Percentiles rank a stretch among this genome's conserved stretches.
These are phyloP conservation scores for Hibiscus syriacus DNA, from an alignment of 345 rosid species.

Conservation along the genomic window DNA sequence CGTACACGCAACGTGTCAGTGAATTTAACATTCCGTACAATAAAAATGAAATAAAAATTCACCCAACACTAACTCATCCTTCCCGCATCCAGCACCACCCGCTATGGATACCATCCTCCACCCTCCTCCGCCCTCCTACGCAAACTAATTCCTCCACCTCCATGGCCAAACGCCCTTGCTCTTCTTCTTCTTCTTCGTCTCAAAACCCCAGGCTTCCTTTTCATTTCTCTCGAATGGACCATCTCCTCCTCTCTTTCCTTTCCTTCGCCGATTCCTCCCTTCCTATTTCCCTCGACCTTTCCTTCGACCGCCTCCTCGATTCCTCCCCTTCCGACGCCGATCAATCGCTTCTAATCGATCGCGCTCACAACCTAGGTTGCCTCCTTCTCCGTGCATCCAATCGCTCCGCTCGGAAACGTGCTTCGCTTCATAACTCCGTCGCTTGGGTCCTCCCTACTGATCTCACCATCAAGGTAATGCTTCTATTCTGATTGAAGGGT, in stretches of 20 bases:
- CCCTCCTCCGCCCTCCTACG: slow-evolving; percentile 26
- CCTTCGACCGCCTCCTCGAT: slow-evolving; percentile 55
- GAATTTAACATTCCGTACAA: not conserved
- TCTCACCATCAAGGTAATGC: slow-evolving; percentile 60
- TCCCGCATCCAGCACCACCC: slow-evolving; percentile 10
- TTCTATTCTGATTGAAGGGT: not conserved
- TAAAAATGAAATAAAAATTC: not conserved
- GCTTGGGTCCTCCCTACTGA: slow-evolving; percentile 75
- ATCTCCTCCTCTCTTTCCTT: slow-evolving; percentile 41
- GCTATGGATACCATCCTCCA: slow-evolving; percentile 44
- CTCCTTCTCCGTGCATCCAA: no score
- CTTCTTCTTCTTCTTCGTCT: slow-evolving; percentile 19
- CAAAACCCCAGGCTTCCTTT: slow-evolving; percentile 17
- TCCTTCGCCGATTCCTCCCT: slow-evolving; percentile 36
- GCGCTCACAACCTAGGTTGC: no score
- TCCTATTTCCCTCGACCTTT: no score
- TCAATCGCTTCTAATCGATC: slow-evolving; percentile 49
- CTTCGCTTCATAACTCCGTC: no score
- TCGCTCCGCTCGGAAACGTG: no score
- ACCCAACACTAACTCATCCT: not conserved
- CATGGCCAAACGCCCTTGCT: slow-evolving; percentile 62
- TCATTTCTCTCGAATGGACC: slow-evolving; percentile 26
- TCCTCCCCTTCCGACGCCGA: slow-evolving; percentile 42
- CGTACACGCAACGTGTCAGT: slow-evolving; percentile 15
- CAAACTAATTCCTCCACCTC: slow-evolving; percentile 1